A percentile compares a stretch with the other conserved stretches of the same genome.
phyloP scores from a whole-genome alignment of 2,329 filamentous ascomycete genomes.

The Fusarium mexicanum region DNA sequence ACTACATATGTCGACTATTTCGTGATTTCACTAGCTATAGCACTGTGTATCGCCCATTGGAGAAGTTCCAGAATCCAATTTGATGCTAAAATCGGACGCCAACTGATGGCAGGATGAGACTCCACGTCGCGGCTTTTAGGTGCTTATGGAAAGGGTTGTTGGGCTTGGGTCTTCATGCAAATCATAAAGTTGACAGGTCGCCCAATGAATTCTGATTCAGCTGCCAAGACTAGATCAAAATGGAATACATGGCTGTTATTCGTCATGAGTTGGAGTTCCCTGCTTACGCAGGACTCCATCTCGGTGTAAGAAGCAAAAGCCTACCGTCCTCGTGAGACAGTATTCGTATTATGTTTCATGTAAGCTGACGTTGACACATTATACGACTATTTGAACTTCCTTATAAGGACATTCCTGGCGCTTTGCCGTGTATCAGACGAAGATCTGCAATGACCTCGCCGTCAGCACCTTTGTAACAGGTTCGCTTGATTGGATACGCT shows the following conservation, averaged over 20 bases:
- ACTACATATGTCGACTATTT: too few relatives aligned
- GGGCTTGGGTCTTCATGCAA: background rate
- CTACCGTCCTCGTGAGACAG: background rate
- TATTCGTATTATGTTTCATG: background rate
- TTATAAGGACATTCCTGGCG: background rate
- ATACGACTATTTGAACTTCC: background rate
- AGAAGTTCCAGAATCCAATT: background rate
- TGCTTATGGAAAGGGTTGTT: background rate
- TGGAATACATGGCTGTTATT: background rate
- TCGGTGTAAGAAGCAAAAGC: background rate
- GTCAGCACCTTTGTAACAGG: background rate
- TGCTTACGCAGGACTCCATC: background rate
- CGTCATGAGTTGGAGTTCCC: too few relatives aligned
- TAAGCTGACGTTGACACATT: conserved; percentile 2
- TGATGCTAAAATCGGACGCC: background rate
- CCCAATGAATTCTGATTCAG: background rate
- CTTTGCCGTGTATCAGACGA: background rate
- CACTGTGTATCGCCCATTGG: rapidly evolving
- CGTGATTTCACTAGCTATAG: rapidly evolving
- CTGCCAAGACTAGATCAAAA: background rate
- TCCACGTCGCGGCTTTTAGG: background rate
- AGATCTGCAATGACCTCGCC: background rate
- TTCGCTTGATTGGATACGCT: background rate
- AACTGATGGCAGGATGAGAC: background rate
- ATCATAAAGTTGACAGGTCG: rapidly evolving